A percentile compares a stretch with the other conserved stretches of the same genome.
These are phyloP conservation scores for Akebia trifoliata DNA, from an alignment of 164 flowering plant species.

Conservation along the genomic window DNA sequence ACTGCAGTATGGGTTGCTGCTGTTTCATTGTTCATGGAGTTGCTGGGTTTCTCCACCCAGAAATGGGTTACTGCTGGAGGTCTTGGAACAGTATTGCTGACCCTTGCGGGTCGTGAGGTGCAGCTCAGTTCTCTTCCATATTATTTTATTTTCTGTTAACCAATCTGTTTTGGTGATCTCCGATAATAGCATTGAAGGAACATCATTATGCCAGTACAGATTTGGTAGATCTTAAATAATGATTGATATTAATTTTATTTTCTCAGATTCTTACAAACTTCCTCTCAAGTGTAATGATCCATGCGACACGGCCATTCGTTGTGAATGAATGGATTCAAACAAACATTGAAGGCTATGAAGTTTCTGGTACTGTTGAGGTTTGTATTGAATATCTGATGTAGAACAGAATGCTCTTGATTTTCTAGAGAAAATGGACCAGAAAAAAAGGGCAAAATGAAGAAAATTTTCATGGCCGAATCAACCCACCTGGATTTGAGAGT, in stretches of 20 bases:
- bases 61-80: slow-evolving; percentile 99
- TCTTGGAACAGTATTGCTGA: slow-evolving; percentile 91
- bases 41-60: slow-evolving; percentile 96
- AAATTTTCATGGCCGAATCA: no score
- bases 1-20: slow-evolving; percentile 94
- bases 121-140: slow-evolving; percentile 2
- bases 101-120: slow-evolving; percentile 99
- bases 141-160: not conserved
- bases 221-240: not conserved
- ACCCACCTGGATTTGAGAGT: no score
- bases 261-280: slow-evolving; percentile 87
- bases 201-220: not conserved
- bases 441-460: no score
- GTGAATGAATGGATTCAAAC: slow-evolving; percentile 94
- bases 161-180: not conserved
- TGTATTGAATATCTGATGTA: slow-evolving; percentile 17
- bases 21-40: slow-evolving; percentile 86
- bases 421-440: not conserved
- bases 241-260: not conserved
- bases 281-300: slow-evolving; percentile 92
- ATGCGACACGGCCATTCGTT: slow-evolving; percentile 92
- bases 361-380: slow-evolving; percentile 99
- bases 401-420: not conserved
- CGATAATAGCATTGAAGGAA: no score
- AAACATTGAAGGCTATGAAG: slow-evolving; percentile 96